phyloP scores from a whole-genome alignment of 495 filamentous ascomycete species.

The Penicillium chermesinum region DNA sequence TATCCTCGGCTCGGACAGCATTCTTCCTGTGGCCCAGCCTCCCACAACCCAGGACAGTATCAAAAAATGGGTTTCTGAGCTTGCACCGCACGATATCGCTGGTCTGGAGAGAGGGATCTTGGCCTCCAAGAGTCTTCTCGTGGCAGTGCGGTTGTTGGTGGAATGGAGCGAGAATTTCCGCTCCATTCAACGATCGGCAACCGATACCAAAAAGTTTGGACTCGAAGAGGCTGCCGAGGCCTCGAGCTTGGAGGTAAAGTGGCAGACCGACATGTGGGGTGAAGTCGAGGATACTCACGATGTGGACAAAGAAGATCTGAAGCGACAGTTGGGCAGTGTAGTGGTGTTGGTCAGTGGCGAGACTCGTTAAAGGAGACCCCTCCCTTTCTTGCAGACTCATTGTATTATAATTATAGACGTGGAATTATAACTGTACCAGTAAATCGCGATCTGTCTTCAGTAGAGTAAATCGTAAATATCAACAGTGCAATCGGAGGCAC shows the following conservation, averaged over 20 bases:
- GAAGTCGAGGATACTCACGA: slow-evolving; percentile 98
- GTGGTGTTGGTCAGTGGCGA: slow-evolving; percentile 69
- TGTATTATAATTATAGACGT: too few species aligned
- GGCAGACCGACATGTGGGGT: slow-evolving; percentile 89
- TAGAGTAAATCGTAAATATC: neutral
- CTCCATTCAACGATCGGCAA: slow-evolving; percentile 28
- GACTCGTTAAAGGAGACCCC: slow-evolving; percentile 21
- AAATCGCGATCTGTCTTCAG: neutral
- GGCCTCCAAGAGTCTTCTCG: slow-evolving; percentile 79
- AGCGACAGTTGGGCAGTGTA: slow-evolving; percentile 81
- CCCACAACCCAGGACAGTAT: slow-evolving; percentile 69
- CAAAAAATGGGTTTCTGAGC: slow-evolving; percentile 66
- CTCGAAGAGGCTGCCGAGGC: slow-evolving; percentile 66
- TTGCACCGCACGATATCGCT: slow-evolving; percentile 74
- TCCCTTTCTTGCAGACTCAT: neutral
- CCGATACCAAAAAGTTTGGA: slow-evolving; percentile 40
- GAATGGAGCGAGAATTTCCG: slow-evolving; percentile 82
- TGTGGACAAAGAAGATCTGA: slow-evolving; percentile 88
- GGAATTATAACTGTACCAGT: neutral
- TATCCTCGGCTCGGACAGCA: slow-evolving; percentile 65
- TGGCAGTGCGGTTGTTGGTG: slow-evolving; percentile 67
- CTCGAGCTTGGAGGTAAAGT: slow-evolving; percentile 77
- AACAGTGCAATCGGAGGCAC: neutral
- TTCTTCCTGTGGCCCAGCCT: slow-evolving; percentile 66
- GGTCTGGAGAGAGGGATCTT: slow-evolving; percentile 78